Evolutionary conservation across 2,329 filamentous ascomycete species (phyloP).

Genomic region (Penicillium sp.): DNA sequence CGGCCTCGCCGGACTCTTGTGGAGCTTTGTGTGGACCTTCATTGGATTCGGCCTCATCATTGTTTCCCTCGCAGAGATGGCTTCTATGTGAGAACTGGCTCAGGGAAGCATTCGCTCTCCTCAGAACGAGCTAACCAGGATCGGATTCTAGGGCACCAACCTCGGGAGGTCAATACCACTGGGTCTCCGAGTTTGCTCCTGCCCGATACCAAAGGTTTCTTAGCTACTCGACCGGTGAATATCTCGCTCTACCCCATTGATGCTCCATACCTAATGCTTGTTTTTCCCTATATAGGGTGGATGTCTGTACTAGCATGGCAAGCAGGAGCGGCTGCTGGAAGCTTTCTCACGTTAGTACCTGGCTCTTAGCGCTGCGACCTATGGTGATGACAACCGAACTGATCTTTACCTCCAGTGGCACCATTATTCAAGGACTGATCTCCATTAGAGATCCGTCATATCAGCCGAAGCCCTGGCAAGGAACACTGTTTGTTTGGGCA

Average conservation of each 20-base stretch:
- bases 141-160: too few relatives aligned
- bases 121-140: too few relatives aligned
- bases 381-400: not conserved
- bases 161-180: conserved; percentile 57
- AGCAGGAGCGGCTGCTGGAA: conserved; percentile 48
- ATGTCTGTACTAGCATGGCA: conserved; percentile 52
- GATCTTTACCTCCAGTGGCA: conserved; percentile 29
- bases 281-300: too few relatives aligned
- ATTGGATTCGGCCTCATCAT: conserved; percentile 66
- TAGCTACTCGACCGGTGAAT: conserved; percentile 52
- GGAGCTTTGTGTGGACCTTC: conserved; percentile 45
- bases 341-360: conserved; percentile 48
- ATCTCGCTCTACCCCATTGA: not conserved
- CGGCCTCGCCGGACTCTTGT: conserved; percentile 23
- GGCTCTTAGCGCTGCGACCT: too few relatives aligned
- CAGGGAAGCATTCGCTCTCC: too few relatives aligned
- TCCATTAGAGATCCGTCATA: conserved; percentile 45
- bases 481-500: conserved; percentile 49
- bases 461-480: conserved; percentile 46
- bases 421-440: conserved; percentile 48
- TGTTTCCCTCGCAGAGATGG: conserved; percentile 62
- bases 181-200: conserved; percentile 56
- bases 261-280: too few relatives aligned
- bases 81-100: conserved; percentile 31
- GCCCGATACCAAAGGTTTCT: conserved; percentile 50